Base-by-base conservation (phyloP, 768 basidiomycete genomes). In the Mycena belliarum region DNA sequence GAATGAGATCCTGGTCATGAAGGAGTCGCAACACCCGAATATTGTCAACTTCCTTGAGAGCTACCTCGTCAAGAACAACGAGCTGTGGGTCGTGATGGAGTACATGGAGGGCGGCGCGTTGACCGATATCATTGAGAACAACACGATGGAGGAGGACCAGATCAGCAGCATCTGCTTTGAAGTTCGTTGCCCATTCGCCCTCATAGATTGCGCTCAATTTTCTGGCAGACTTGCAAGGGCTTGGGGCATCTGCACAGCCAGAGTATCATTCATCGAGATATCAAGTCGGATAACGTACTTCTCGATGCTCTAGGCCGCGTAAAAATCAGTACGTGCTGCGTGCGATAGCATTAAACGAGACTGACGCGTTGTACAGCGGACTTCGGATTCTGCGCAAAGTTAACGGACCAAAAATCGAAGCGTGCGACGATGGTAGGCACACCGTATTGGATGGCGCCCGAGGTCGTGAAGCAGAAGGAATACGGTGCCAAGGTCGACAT, bases 391-490 rank as follows among this genome's bases (percentile, higher is more conserved):
- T 96, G 93, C 63, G 95, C 95, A 55, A 95, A 96, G 71, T 80
- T 98, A 26, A 95, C 95, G 1, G 94, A 95, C 66, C 92, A 96
- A 74, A 97, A 96, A 72, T 95, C 91, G 40, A 96, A 96, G 73
- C 90, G 95, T 50, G 94, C 94, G 28, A 96, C 94, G n/a, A 96
- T 96, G 95, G 94, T 97, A 5, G 95, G 95, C 32, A 96, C 94
- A 12, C 95, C 95, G 1, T 96, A 96, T 73, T 96, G 95, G 95
- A 97, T 97, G 95, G 95, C 95, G 3, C 95, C 95, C n/a, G 95
- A 97, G 72, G 93, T 97, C 50, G 94, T 97, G 66, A 95, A 94
- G 75, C 91, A 95, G 71, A 95, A 96, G 74, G 93, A 95, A 72
- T 97, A 97, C 68, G 94, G 95, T 44, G 92, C 93, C 24, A 96